phyloP scores from a whole-genome alignment of 257 asterid genomes.

The Solanum pennellii region DNA sequence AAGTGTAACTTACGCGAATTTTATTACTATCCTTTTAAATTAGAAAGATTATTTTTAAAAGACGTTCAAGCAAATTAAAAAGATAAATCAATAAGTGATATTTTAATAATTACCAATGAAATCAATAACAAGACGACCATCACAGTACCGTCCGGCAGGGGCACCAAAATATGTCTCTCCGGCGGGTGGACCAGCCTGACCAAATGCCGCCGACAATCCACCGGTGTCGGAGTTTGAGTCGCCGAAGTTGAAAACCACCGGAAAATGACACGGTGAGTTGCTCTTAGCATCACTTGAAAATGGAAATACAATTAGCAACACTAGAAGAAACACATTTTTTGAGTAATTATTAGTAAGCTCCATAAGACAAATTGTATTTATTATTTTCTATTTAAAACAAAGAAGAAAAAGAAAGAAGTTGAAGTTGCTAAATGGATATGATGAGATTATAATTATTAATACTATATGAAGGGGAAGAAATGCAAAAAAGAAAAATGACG shows the following conservation, averaged over 20 bases:
- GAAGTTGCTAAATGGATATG: neutral
- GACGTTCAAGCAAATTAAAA: neutral
- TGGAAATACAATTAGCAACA: neutral
- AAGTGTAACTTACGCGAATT: rapidly evolving
- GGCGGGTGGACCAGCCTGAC: constrained; percentile 69
- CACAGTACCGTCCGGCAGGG: constrained; percentile 85
- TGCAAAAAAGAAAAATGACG: neutral
- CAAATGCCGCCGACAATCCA: constrained; percentile 87
- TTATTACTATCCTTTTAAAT: no score
- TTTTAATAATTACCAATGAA: constrained; percentile 25
- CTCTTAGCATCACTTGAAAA: neutral
- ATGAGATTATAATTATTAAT: neutral
- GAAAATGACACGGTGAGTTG: constrained; percentile 35
- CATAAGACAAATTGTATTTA: neutral
- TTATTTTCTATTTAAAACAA: neutral
- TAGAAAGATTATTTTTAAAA: neutral
- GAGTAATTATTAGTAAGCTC: neutral
- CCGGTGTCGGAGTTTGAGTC: constrained; percentile 98
- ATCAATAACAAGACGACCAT: constrained; percentile 74
- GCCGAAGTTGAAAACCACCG: constrained; percentile 87
- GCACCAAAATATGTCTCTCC: constrained; percentile 70
- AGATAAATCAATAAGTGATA: neutral
- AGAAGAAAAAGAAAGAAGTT: neutral
- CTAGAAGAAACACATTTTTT: neutral
- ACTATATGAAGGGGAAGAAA: neutral